Evolutionary conservation across 2,329 filamentous ascomycete genomes (phyloP).

Genomic region (Balansia obtecta): DNA sequence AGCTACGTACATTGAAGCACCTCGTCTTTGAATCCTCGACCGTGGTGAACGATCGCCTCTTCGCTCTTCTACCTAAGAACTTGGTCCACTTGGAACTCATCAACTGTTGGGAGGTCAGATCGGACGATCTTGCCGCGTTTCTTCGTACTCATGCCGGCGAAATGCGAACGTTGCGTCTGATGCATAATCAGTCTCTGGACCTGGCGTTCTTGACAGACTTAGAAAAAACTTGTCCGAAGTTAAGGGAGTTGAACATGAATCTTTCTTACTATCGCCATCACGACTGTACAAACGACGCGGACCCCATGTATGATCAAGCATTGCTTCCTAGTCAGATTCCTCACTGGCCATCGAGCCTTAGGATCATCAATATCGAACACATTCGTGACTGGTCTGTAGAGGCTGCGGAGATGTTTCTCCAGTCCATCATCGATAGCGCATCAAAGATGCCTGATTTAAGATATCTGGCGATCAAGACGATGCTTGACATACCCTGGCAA

Average conservation of each 20-base stretch:
- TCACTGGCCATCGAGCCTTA: constrained; percentile 63
- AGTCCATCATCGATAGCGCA: constrained; percentile 64
- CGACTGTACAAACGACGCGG: constrained; percentile 54
- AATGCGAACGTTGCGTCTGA: constrained; percentile 56
- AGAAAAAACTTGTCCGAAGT: constrained; percentile 52
- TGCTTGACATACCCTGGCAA: constrained; percentile 71
- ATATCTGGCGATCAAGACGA: constrained; percentile 59
- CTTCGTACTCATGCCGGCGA: constrained; percentile 53
- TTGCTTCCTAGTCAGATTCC: constrained; percentile 55
- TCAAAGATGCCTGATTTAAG: constrained; percentile 53
- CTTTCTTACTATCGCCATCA: constrained; percentile 65
- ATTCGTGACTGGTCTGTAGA: constrained; percentile 61
- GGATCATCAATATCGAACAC: constrained; percentile 61
- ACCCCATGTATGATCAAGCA: constrained; percentile 61
- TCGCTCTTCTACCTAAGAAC: constrained; percentile 54
- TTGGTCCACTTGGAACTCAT: constrained; percentile 59
- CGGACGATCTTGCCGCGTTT: constrained; percentile 52
- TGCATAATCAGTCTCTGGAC: constrained; percentile 69
- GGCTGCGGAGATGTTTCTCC: constrained; percentile 65
- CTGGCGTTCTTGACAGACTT: constrained; percentile 61
- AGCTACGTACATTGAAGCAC: constrained; percentile 50
- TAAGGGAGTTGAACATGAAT: constrained; percentile 64
- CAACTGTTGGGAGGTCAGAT: constrained; percentile 66
- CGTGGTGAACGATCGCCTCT: constrained; percentile 52
- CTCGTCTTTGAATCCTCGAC: constrained; percentile 66